Conservation (phyloP, 2,329 filamentous ascomycete species). For the Monilinia vaccinii-corymbosi region DNA sequence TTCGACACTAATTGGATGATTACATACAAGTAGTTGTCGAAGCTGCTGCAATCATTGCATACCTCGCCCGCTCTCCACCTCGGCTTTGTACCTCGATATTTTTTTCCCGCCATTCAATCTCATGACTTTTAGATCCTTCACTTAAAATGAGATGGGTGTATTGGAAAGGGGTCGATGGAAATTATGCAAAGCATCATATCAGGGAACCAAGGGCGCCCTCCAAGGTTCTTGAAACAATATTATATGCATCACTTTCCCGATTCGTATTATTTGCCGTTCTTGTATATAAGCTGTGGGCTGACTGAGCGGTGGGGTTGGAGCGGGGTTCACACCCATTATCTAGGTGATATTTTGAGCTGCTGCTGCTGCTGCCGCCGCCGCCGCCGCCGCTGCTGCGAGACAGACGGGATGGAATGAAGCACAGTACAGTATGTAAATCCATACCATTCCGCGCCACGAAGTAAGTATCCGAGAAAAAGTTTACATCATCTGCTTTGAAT, state of each 20-base stretch:
- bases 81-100: not conserved
- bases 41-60: accelerated
- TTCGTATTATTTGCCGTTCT: not conserved
- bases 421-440: not conserved
- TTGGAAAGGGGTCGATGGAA: not conserved
- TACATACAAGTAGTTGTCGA: not conserved
- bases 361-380: not conserved
- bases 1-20: not conserved
- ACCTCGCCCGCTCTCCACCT: not conserved
- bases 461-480: not conserved
- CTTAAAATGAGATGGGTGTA: not conserved
- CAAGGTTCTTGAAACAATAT: not conserved
- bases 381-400: not conserved
- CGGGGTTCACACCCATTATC: not conserved
- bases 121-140: not conserved
- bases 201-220: not conserved
- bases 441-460: too few relatives aligned
- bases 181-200: not conserved
- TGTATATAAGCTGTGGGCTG: not conserved
- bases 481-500: not conserved
- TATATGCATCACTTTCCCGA: not conserved
- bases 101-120: not conserved
- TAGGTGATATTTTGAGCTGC: not conserved
- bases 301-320: not conserved
- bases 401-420: not conserved